Evolutionary conservation across 306 rosid species (phyloP), one percentile per base, ranked within the genome.

Genomic region (Glycine tomentella): DNA sequence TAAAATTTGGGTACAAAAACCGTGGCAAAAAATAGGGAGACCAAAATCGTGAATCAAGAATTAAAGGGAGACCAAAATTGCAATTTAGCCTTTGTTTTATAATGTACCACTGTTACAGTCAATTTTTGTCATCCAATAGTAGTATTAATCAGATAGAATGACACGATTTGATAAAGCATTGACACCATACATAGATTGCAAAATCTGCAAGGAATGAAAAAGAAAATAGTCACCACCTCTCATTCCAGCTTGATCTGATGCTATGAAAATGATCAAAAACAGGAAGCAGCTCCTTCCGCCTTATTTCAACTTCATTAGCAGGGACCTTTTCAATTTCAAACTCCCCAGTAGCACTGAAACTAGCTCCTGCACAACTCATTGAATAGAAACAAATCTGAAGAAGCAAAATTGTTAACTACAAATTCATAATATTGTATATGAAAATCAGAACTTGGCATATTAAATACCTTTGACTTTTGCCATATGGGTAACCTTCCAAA

Each of bases 391-490:
- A 80, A 65, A 94, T 87, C 98, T 94, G 84, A 14, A 80, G 75
- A 58, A 80, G 69, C 17, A 40, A 79, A 56, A 57, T 9, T 51
- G 50, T 77, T 81, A 56, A 78, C 15, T 16, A 75, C 40, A 67
- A 57, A 81, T 59, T 77, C 11, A 49, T 11, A 57, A 46, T 36
- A 80, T 11, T 69, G 51, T 9, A 65, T 56, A 56, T 6, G 50
- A 75, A 83, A 67, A 80, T 76, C 34, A 64, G 67, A 80, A 71
- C 53, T 67, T 55, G 34, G 70, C 55, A 83, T 16, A 75, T 58
- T 49, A 80, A 72, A 68, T 89, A 92, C 98, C 96, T 89, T 90
- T n/a, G 97, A 88, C 81, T 90, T 92, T 75, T 94, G 89, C 97
- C 96, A 94, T 69, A 94, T 81, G 42, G 93, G 93, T 61, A 90